phyloP scores from a whole-genome alignment of 192 early-diverging fungal genomes.

The Geranomyces variabilis region DNA sequence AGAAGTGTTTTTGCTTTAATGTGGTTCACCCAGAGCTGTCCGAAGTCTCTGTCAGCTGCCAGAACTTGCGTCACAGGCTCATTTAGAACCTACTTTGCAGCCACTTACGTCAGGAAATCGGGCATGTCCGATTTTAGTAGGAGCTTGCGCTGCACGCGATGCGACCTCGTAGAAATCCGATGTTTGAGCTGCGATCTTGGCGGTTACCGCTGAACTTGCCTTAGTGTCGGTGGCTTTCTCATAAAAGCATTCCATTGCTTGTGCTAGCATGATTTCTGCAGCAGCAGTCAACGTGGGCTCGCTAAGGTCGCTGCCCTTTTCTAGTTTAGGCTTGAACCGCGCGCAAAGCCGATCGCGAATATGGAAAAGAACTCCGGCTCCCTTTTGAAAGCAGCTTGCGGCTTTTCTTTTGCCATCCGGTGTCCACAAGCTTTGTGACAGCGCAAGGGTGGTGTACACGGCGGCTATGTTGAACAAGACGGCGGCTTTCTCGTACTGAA shows the following conservation, averaged over 20 bases:
- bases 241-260: conserved; percentile 96
- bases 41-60: neutral
- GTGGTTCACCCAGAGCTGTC: conserved; percentile 32
- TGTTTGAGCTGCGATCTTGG: conserved; percentile 51
- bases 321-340: conserved; percentile 52
- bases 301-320: conserved; percentile 65
- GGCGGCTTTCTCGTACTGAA: conserved; percentile 64
- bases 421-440: conserved; percentile 40
- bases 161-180: conserved; percentile 61
- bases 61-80: neutral
- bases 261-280: conserved; percentile 82
- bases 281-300: conserved; percentile 70
- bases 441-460: conserved; percentile 50
- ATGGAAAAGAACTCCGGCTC: conserved; percentile 73
- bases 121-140: conserved; percentile 20
- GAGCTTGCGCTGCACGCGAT: conserved; percentile 21
- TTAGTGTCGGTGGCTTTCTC: conserved; percentile 72
- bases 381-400: conserved; percentile 60
- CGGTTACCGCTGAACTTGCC: conserved; percentile 45
- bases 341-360: conserved; percentile 50
- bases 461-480: conserved; percentile 58
- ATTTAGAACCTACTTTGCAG: neutral
- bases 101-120: conserved; percentile 38
- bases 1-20: conserved; percentile 48
- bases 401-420: conserved; percentile 50